A percentile compares a stretch with the other conserved stretches of the same genome.
These are phyloP conservation scores for Pseudogymnoascus sp. DNA, from an alignment of 2,329 filamentous ascomycete species.

Conservation along the genomic window DNA sequence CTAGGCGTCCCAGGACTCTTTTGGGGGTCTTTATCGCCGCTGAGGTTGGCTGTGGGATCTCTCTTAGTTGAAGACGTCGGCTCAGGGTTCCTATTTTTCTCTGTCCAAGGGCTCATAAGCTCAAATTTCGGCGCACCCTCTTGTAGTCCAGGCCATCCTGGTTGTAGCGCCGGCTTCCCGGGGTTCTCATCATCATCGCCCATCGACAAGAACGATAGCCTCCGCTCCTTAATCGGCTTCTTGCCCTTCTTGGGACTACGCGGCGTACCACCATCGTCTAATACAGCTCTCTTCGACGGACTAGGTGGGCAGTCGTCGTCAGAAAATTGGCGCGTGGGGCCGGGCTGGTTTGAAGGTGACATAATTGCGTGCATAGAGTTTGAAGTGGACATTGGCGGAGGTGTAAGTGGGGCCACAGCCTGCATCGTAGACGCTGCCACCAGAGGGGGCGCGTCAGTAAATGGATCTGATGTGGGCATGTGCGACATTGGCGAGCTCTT, in stretches of 20 bases:
- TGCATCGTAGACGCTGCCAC: not conserved
- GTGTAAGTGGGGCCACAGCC: not conserved
- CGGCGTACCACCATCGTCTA: constrained; percentile 11
- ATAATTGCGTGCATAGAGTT: constrained; percentile 6
- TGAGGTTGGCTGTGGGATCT: not conserved
- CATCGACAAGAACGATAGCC: not conserved
- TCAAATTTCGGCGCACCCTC: not conserved
- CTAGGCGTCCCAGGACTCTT: not conserved
- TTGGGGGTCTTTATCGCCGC: not conserved
- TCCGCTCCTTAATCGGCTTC: not conserved
- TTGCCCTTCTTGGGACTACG: constrained; percentile 8
- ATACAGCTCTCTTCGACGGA: not conserved
- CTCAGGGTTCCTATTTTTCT: not conserved
- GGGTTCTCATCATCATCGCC: not conserved
- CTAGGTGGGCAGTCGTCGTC: not conserved
- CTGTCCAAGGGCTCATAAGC: not conserved
- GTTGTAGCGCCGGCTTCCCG: not conserved
- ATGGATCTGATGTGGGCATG: not conserved
- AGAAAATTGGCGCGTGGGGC: not conserved
- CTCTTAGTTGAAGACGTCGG: not conserved
- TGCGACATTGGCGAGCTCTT: not conserved
- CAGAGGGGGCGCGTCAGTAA: not conserved
- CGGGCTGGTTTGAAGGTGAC: constrained; percentile 11
- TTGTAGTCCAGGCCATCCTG: not conserved
- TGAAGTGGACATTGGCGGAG: not conserved